A percentile compares a stretch with the other conserved stretches of the same genome.
Evolutionary conservation across 495 filamentous ascomycete genomes (phyloP).

Genomic region (Copromyces sp.): DNA sequence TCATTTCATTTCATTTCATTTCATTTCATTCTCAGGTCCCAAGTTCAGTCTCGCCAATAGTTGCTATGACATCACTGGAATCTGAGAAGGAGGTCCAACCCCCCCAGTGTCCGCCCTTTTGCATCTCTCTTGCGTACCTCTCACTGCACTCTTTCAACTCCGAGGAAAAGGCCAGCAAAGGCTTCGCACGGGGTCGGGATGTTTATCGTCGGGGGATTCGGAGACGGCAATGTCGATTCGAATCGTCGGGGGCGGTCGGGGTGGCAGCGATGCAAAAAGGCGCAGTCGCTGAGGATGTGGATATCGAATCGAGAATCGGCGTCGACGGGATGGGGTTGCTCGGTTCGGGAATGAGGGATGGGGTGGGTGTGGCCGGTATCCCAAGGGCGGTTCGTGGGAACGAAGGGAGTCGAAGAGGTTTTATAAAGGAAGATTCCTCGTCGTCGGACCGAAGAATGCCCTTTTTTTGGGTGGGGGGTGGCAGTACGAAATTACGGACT

Average conservation of each 20-base stretch:
- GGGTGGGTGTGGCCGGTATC: neutral
- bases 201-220: neutral
- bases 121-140: constrained; percentile 18
- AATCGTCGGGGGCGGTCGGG: neutral
- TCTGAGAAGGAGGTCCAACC: constrained; percentile 16
- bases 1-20: constrained; percentile 7
- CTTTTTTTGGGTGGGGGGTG: neutral
- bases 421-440: constrained; percentile 18
- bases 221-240: constrained; percentile 2
- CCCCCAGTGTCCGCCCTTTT: constrained; percentile 7
- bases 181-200: constrained; percentile 12
- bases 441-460: constrained; percentile 29
- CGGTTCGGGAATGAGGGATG: constrained; percentile 8
- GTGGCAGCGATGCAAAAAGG: neutral
- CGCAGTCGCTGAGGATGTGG: neutral
- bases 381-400: constrained; percentile 13
- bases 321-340: constrained; percentile 9
- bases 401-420: constrained; percentile 19
- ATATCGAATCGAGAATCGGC: neutral
- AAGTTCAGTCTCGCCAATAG: constrained; percentile 12
- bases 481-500: neutral
- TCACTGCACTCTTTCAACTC: constrained; percentile 17
- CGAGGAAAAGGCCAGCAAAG: constrained; percentile 20
- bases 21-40: constrained; percentile 14
- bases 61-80: constrained; percentile 19